A percentile compares a stretch with the other conserved stretches of the same genome.
These are phyloP conservation scores for Rutstroemia sp. DNA, from an alignment of 2,329 filamentous ascomycete genomes.

Conservation along the genomic window DNA sequence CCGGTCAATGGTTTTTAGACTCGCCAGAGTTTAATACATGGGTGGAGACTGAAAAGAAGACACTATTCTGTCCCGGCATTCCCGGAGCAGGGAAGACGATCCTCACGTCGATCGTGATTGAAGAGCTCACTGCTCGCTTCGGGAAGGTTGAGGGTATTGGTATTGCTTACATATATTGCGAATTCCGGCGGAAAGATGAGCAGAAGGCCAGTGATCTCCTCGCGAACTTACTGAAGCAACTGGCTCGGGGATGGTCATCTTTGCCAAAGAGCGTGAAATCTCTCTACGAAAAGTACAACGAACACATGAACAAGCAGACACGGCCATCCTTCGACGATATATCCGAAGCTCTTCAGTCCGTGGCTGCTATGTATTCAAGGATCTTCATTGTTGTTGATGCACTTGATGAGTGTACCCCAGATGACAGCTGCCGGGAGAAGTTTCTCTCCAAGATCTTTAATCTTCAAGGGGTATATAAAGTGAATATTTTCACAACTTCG, in stretches of 20 bases:
- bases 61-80: conserved; percentile 12
- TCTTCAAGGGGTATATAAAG: conserved; percentile 13
- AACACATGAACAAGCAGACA: conserved; percentile 16
- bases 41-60: neutral
- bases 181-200: conserved; percentile 23
- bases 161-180: conserved; percentile 30
- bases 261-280: conserved; percentile 13
- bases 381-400: conserved; percentile 15
- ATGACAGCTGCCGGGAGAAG: conserved; percentile 1
- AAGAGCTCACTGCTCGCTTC: conserved; percentile 30
- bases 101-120: conserved; percentile 34
- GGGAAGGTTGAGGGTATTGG: conserved; percentile 15
- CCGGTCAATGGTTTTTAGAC: conserved; percentile 12
- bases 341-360: conserved; percentile 12
- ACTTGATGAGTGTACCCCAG: conserved; percentile 12
- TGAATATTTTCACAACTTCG: conserved; percentile 28
- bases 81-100: conserved; percentile 43
- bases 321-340: conserved; percentile 23
- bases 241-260: conserved; percentile 11
- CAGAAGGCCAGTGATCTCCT: conserved; percentile 25
- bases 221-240: conserved; percentile 28
- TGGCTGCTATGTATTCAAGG: conserved; percentile 16
- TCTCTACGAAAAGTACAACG: conserved; percentile 16
- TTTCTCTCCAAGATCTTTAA: conserved; percentile 26
- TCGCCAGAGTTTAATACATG: conserved; percentile 7